Conservation (phyloP, 495 filamentous ascomycete species). For the Aspergillus kassunensis region DNA sequence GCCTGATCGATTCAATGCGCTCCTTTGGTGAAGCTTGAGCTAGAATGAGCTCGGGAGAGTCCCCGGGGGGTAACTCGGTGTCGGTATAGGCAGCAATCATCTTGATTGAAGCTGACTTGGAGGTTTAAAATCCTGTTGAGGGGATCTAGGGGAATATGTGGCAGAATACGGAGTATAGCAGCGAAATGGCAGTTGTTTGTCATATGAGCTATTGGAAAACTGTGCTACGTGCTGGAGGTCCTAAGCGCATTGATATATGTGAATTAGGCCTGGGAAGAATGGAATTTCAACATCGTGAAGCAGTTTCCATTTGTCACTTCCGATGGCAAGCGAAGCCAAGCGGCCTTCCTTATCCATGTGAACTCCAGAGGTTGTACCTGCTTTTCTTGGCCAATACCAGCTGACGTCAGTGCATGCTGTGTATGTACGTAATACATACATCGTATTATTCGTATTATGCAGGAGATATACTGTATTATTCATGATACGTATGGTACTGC, state of each 20-base stretch:
- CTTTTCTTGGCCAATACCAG: slow-evolving; percentile 11
- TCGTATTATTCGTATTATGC: too few relatives aligned
- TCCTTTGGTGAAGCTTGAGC: slow-evolving; percentile 65
- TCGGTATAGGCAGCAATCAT: slow-evolving; percentile 33
- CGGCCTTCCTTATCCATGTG: background rate
- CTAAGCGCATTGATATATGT: background rate
- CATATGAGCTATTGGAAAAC: background rate
- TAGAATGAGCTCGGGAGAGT: slow-evolving; percentile 60
- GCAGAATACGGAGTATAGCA: background rate
- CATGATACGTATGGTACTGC: too few relatives aligned
- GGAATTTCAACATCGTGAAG: background rate
- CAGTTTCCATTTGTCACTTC: slow-evolving; percentile 21
- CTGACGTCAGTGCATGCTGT: slow-evolving; percentile 11
- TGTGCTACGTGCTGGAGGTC: background rate
- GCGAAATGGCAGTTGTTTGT: background rate
- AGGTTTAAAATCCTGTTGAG: background rate
- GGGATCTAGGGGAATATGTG: background rate
- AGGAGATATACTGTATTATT: too few relatives aligned
- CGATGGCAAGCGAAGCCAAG: slow-evolving; percentile 25
- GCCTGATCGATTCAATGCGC: slow-evolving; percentile 55
- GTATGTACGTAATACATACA: background rate
- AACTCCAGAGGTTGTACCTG: slow-evolving; percentile 16
- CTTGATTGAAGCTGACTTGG: background rate
- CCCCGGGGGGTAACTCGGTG: slow-evolving; percentile 48
- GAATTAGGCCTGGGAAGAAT: background rate